Conservation (phyloP, 2,329 filamentous ascomycete genomes). For the Fusarium piperis region DNA sequence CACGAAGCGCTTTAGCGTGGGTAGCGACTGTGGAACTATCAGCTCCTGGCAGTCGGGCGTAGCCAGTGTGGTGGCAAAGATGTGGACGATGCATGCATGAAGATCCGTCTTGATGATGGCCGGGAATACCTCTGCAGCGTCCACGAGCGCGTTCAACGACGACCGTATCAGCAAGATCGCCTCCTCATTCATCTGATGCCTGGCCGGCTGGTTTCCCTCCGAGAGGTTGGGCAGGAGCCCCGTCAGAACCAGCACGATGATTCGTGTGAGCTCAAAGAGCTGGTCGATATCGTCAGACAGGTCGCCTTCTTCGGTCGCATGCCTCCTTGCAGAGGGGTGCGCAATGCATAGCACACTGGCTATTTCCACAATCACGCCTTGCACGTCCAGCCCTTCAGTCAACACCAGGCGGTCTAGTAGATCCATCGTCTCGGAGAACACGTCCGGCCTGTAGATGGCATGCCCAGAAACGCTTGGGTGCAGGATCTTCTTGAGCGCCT, state of each 20-base stretch:
- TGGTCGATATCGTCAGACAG: constrained; percentile 98
- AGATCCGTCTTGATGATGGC: constrained; percentile 96
- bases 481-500: constrained; percentile 92
- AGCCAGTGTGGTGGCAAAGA: constrained; percentile 91
- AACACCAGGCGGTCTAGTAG: constrained; percentile 90
- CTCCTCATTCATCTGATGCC: constrained; percentile 87
- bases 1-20: constrained; percentile 92
- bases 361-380: constrained; percentile 93
- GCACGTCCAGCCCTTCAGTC: constrained; percentile 88
- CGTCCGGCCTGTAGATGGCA: constrained; percentile 93
- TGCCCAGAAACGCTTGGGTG: constrained; percentile 95
- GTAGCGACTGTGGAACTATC: constrained; percentile 88
- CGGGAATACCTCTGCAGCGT: constrained; percentile 95
- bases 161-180: constrained; percentile 82
- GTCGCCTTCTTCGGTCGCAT: constrained; percentile 71
- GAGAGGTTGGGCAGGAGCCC: constrained; percentile 86
- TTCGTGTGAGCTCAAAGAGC: constrained; percentile 93
- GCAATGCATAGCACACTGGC: constrained; percentile 88
- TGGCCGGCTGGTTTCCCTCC: constrained; percentile 71
- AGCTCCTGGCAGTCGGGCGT: constrained; percentile 85
- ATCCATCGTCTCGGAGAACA: constrained; percentile 98
- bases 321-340: constrained; percentile 82
- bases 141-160: constrained; percentile 87
- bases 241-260: constrained; percentile 92
- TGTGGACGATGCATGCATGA: constrained; percentile 95